Base-by-base conservation (phyloP, 1,284 basidiomycete genomes). In the Ceratobasidium sp. region DNA sequence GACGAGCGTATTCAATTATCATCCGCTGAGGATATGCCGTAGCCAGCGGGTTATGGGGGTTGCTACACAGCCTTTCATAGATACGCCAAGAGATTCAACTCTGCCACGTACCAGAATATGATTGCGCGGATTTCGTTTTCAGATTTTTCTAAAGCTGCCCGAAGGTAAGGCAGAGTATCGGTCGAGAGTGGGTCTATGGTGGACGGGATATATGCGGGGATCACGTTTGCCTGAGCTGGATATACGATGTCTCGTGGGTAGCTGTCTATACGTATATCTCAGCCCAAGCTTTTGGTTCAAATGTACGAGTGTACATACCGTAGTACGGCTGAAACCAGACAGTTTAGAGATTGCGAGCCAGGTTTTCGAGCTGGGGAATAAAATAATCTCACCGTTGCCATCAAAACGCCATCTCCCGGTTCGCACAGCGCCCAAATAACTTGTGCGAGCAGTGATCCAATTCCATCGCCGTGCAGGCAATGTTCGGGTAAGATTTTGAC, bases 1-100 rank as follows among this genome's bases (percentile, higher is more conserved):
- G 60, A 40, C 23, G 23, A 1, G 66, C 66, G 56, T 79, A 76
- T 18, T 53, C 73, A 7, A 77, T 18, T 18, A 77, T 72, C 15
- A 63, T 64, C n/a, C 49, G 53, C 39, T 64, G 23, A n/a, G 71
- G 72, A 55, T 79, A 70, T 18, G 72, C 56, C 4, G 51, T 44
- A 15, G 55, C 78, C 6, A 79, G 64, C 20, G 78, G 78, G 66
- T 79, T 79, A 42, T 79, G 78, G 9, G 78, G 78, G 56, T 79
- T 79, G 44, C 78, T 76, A 46, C 46, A 49, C 20, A 49, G 12
- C 46, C 13, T 13, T 49, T 49, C 12, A 13, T 15, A 49, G 46
- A 49, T 20, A 49, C 13, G 13, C 13, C 46, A 49, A 49, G 20
- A 49, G 46, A 49, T 13, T 20, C 46, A 49, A 20, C 46, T 15